Evolutionary conservation across 352 stramenopile genomes (phyloP).

Genomic region (Globisporangium solare): DNA sequence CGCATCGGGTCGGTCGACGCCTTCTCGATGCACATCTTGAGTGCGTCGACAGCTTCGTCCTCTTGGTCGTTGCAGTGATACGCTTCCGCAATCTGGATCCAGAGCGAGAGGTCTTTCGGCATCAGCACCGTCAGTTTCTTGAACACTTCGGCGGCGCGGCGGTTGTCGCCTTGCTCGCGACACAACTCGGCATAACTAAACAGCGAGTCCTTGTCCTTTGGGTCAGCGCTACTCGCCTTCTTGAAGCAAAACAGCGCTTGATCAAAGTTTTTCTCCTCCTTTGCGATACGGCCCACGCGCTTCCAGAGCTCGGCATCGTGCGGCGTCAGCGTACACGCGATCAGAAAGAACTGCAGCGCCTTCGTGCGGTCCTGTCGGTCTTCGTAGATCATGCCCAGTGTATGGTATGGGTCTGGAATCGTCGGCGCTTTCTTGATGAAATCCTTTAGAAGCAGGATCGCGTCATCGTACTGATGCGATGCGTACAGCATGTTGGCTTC

Average conservation of each 20-base stretch:
- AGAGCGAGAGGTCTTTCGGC: conserved; percentile 73
- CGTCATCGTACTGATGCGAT: conserved; percentile 83
- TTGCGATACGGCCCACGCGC: conserved; percentile 75
- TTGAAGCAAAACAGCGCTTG: conserved; percentile 85
- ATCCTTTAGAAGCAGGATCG: conserved; percentile 77
- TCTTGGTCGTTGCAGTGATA: conserved; percentile 87
- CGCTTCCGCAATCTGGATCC: conserved; percentile 85
- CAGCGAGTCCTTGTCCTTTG: conserved; percentile 75
- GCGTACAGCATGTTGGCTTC: conserved; percentile 85
- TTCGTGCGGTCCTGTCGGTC: conserved; percentile 76
- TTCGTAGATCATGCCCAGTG: conserved; percentile 86
- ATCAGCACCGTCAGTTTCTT: conserved; percentile 71
- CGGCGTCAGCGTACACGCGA: conserved; percentile 76
- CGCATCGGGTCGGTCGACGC: conserved; percentile 52
- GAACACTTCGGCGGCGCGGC: conserved; percentile 71
- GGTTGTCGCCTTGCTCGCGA: conserved; percentile 74
- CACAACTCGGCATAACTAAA: conserved; percentile 82
- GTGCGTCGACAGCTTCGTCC: conserved; percentile 76
- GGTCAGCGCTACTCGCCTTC: conserved; percentile 73
- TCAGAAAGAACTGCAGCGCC: conserved; percentile 83
- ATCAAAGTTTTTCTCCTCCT: conserved; percentile 85
- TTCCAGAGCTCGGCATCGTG: conserved; percentile 85
- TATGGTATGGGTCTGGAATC: conserved; percentile 85
- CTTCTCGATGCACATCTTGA: conserved; percentile 84
- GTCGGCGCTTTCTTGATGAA: conserved; percentile 89